Base-by-base conservation (phyloP, 345 rosid genomes). In the Jatropha curcas region DNA sequence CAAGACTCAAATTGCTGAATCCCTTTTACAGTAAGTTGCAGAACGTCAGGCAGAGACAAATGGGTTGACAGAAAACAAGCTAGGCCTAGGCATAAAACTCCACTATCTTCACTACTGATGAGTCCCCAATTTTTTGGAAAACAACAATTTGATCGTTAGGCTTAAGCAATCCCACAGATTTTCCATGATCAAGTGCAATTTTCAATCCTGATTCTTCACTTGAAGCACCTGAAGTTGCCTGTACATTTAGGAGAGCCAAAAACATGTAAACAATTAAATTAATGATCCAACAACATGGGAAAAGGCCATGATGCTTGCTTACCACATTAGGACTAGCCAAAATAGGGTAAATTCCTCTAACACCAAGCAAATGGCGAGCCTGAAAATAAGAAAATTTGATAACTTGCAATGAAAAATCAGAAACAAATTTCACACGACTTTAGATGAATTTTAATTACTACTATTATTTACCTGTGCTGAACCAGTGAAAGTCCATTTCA, bases 111-210 rank as follows among this genome's bases (percentile, higher is more conserved):
- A 62, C 62, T 2, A 62, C 62, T 0, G 50, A 62, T 22, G 75
- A 61, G 46, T 72, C 75, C 14, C 75, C 75, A 37, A 72, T 46
- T 19, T 72, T 72, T 59, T 72, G 52, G 31, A 61, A 62, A 50
- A 72, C 75, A n/a, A 72, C 75, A 5, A 72, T 37, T 62, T n/a
- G 59, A 12, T 72, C 75, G 11, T 72, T 51, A 24, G 60, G 61
- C 51, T 72, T 72, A 6, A 72, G 60, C 16, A 72, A 25, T 62
- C 75, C 75, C 60, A 63, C 59, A 14, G 75, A 61, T 72, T 72
- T 62, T 3, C 75, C 75, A 52, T 72, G 75, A 34, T 62, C 69
- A 22, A 72, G 51, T 3, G 75, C 75, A 8, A 72, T 9, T 52
- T 51, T 72, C 48, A 72, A 34, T 34, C 45, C 68, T 17, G 52